Evolutionary conservation across 2,329 filamentous ascomycete species (phyloP).

Genomic region (Conoideocrella luteorostrata): DNA sequence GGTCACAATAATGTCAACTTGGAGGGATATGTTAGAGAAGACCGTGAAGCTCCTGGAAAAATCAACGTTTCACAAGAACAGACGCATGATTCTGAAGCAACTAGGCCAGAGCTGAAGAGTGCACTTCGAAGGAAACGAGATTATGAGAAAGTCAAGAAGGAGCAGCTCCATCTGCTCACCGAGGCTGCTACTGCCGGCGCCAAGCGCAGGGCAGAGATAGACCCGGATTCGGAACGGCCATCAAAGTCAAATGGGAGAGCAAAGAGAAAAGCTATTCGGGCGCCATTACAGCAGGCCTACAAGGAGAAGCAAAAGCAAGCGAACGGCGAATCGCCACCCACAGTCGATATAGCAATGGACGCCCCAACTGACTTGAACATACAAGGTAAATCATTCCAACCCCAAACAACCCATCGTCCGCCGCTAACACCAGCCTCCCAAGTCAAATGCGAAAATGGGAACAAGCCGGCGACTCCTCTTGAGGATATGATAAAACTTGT

Average conservation of each 20-base stretch:
- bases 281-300: conserved; percentile 2
- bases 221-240: conserved; percentile 18
- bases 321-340: conserved; percentile 18
- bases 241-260: conserved; percentile 20
- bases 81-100: conserved; percentile 30
- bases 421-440: background rate
- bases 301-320: conserved; percentile 8
- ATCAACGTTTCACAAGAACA: conserved; percentile 53
- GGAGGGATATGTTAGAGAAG: conserved; percentile 66
- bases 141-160: conserved; percentile 50
- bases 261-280: conserved; percentile 14
- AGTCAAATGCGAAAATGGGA: conserved; percentile 42
- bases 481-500: conserved; percentile 33
- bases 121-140: conserved; percentile 57
- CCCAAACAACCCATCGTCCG: background rate
- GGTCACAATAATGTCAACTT: conserved; percentile 47
- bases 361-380: conserved; percentile 22
- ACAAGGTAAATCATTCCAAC: conserved; percentile 18
- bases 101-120: conserved; percentile 45
- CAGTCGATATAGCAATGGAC: conserved; percentile 15
- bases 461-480: conserved; percentile 28
- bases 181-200: conserved; percentile 29
- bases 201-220: conserved; percentile 29
- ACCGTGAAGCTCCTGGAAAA: conserved; percentile 39
- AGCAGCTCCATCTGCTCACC: conserved; percentile 29